Percentiles rank a stretch among this genome's conserved stretches.
Conservation (phyloP, 257 asterid genomes). For the Thymus quinquecostatus region DNA sequence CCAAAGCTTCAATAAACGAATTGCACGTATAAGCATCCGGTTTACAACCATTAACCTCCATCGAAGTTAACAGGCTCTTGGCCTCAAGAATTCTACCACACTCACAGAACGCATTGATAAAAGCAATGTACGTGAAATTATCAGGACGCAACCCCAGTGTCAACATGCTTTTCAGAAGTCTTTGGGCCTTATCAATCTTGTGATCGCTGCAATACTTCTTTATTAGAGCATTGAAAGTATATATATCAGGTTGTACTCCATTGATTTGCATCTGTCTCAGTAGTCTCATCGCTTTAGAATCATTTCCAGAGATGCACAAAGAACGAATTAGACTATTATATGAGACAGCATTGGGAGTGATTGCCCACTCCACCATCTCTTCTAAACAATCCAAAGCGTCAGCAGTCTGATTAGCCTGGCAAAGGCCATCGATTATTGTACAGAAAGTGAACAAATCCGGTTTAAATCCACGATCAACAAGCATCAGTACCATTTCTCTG, state of each 20-base stretch:
- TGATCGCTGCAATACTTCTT: constrained; percentile 60
- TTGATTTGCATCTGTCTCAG: constrained; percentile 73
- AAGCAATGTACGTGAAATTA: constrained; percentile 70
- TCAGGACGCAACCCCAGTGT: constrained; percentile 66
- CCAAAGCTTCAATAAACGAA: constrained; percentile 51
- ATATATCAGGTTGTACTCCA: constrained; percentile 69
- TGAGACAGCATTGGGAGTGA: constrained; percentile 62
- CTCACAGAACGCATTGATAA: constrained; percentile 68
- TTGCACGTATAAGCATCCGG: constrained; percentile 70
- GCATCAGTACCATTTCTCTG: constrained; percentile 56
- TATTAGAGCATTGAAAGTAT: constrained; percentile 78
- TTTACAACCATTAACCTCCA: constrained; percentile 73
- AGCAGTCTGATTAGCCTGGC: constrained; percentile 49
- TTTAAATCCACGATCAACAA: constrained; percentile 55
- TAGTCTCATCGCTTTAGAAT: constrained; percentile 55
- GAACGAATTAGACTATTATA: constrained; percentile 78
- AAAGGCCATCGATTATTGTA: constrained; percentile 80
- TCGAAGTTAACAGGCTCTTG: constrained; percentile 55
- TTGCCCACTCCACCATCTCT: constrained; percentile 87
- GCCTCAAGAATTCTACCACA: constrained; percentile 71
- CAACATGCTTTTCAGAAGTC: constrained; percentile 71
- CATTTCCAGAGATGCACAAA: constrained; percentile 65
- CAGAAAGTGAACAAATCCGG: constrained; percentile 83
- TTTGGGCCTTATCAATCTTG: constrained; percentile 72
- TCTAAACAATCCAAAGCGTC: constrained; percentile 83